Conservation (phyloP, 352 stramenopile genomes). For the Pythium periplocum region DNA sequence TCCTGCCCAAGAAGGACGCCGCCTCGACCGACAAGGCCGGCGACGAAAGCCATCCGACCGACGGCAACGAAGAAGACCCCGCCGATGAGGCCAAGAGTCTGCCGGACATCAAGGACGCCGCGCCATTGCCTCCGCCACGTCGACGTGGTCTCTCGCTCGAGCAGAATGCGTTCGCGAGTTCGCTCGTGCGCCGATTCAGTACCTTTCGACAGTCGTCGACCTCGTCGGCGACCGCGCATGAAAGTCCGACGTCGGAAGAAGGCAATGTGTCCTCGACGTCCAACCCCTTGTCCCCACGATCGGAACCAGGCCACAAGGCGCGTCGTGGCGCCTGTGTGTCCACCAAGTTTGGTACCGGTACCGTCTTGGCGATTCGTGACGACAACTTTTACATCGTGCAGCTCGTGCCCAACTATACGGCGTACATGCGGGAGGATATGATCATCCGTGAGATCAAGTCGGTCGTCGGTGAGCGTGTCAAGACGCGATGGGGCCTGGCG, state of each 20-base stretch:
- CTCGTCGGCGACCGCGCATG: neutral
- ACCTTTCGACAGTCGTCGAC: slow-evolving; percentile 16
- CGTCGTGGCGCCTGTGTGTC: slow-evolving; percentile 62
- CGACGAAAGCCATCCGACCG: slow-evolving; percentile 10
- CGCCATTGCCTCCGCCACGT: slow-evolving; percentile 1
- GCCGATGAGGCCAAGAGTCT: slow-evolving; percentile 1
- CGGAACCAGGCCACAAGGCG: slow-evolving; percentile 34
- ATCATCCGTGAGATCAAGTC: slow-evolving; percentile 82
- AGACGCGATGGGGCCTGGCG: slow-evolving; percentile 79
- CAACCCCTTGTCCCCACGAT: slow-evolving; percentile 16
- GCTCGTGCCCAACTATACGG: slow-evolving; percentile 62
- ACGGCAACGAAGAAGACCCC: neutral
- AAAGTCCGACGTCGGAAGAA: no score
- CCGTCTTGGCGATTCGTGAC: slow-evolving; percentile 68
- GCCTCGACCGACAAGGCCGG: slow-evolving; percentile 11
- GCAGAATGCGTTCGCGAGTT: slow-evolving; percentile 22
- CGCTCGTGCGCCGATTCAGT: slow-evolving; percentile 18
- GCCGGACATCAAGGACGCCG: slow-evolving; percentile 2
- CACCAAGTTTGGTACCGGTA: slow-evolving; percentile 72
- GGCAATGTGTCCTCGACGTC: no score
- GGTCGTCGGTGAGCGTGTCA: slow-evolving; percentile 77
- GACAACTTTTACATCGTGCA: slow-evolving; percentile 77
- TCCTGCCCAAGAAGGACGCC: slow-evolving; percentile 21
- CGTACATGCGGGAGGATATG: slow-evolving; percentile 58
- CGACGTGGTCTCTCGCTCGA: slow-evolving; percentile 21